Percentiles rank a stretch among this genome's conserved stretches.
Conservation (phyloP, 2,329 filamentous ascomycete species). For the Periconia macrospinosa region DNA sequence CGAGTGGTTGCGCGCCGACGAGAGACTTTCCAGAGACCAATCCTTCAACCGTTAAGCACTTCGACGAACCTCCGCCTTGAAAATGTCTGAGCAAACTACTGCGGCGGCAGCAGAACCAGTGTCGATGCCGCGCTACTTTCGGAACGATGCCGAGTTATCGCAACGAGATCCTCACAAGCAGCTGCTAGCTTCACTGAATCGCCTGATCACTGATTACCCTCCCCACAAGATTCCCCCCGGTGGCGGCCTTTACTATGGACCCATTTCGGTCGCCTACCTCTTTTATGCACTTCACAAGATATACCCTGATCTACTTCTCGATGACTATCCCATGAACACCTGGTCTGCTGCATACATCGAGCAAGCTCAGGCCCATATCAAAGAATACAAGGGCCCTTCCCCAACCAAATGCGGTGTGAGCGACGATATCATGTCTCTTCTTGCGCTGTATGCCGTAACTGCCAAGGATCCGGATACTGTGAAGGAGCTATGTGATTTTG, state of each 20-base stretch:
- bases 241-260: slow-evolving; percentile 55
- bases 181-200: slow-evolving; percentile 52
- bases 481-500: slow-evolving; percentile 53
- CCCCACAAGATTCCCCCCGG: slow-evolving; percentile 49
- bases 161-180: slow-evolving; percentile 53
- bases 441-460: slow-evolving; percentile 54
- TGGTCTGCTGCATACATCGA: slow-evolving; percentile 56
- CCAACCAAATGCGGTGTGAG: slow-evolving; percentile 52
- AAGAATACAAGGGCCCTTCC: slow-evolving; percentile 50
- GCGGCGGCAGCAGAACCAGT: slow-evolving; percentile 22
- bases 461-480: slow-evolving; percentile 54
- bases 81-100: slow-evolving; percentile 31
- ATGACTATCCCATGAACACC: slow-evolving; percentile 49
- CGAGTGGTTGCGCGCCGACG: not conserved
- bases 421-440: slow-evolving; percentile 54
- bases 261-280: slow-evolving; percentile 53
- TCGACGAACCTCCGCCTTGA: not conserved
- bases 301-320: slow-evolving; percentile 52
- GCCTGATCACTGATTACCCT: slow-evolving; percentile 52
- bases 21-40: not conserved
- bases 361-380: slow-evolving; percentile 53
- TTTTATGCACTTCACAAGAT: slow-evolving; percentile 54
- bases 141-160: slow-evolving; percentile 42
- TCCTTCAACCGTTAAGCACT: not conserved
- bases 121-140: slow-evolving; percentile 45